Evolutionary conservation across 805 yeast genomes (phyloP), one percentile per base, ranked within the genome.

Genomic region (Kodamaea laetipori): DNA sequence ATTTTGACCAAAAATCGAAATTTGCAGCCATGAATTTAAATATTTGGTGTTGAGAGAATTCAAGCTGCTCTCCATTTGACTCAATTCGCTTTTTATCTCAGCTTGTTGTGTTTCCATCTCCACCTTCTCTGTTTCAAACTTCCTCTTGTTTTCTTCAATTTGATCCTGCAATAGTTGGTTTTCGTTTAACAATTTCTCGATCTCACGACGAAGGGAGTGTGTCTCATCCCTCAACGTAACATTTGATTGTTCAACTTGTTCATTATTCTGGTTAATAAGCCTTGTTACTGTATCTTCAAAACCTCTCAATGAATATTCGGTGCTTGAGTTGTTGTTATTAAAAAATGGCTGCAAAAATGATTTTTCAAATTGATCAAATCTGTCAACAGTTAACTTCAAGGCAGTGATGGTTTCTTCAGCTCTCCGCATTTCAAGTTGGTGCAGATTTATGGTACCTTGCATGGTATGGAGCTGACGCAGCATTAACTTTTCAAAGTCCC

Each of bases 301-400:
- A n/a, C 33, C 30, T 13, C 10, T 17, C 9, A 30, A 30, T 8
- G 21, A 15, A 26, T 27, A 37, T 3, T 19, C 27, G 5, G 32
- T 16, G 8, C 18, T 19, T 13, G 27, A 7, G 12, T 12, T 19
- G 10, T 37, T 9, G 12, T 4, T 16, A 3, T 5, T 13, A 21
- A 15, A 30, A 12, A 32, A 40, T 40, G 43, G 43, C 34, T 33
- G 43, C 43, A 33, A 40, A 40, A 40, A 40, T n/a, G 19, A n/a
- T 8, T 32, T 31, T 32, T 39, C 43, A 21, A 39, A 39, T 9
- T 17, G 10, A 9, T 31, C 13, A 13, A 21, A 38, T 23, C 23
- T 11, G 3, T 30, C 34, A 12, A 30, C 19, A 6, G 34, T 10
- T 13, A n/a, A 4, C 18, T 19, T 30, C 15, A 30, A 17, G 10